Evolutionary conservation across 345 rosid genomes (phyloP).

Genomic region (Erucastrum elatum): DNA sequence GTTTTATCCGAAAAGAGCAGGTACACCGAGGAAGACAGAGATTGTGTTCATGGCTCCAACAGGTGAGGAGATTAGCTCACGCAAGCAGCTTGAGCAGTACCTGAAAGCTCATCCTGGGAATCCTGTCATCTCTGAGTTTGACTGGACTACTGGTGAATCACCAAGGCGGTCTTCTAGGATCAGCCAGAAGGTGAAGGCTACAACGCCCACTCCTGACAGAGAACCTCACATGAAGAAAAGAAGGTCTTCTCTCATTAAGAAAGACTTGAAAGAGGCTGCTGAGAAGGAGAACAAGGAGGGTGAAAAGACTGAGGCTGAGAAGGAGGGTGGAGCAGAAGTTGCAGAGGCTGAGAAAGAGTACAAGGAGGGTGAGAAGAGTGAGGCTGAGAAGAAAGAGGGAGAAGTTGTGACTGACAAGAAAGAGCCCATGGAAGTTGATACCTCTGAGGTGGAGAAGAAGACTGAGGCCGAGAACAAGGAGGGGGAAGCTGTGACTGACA

Average conservation of each 20-base stretch:
- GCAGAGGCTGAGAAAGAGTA: not conserved
- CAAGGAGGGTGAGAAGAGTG: conserved; percentile 8
- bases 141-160: conserved; percentile 90
- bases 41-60: conserved; percentile 74
- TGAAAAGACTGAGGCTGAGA: conserved; percentile 16
- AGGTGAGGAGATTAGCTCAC: conserved; percentile 67
- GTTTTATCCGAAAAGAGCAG: conserved; percentile 63
- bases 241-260: conserved; percentile 45
- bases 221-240: conserved; percentile 68
- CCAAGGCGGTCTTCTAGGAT: conserved; percentile 89
- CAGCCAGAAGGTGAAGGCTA: conserved; percentile 70
- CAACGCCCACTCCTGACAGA: conserved; percentile 61
- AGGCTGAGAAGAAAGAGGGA: conserved; percentile 16
- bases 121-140: conserved; percentile 65
- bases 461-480: conserved; percentile 17
- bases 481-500: conserved; percentile 14
- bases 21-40: conserved; percentile 72
- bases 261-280: conserved; percentile 33
- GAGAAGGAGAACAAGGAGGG: conserved; percentile 33
- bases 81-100: conserved; percentile 75
- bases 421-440: conserved; percentile 17
- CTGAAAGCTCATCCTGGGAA: conserved; percentile 76
- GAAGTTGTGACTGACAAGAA: conserved; percentile 16
- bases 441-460: conserved; percentile 25
- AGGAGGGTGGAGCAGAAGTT: not conserved